These are phyloP conservation scores for Neurospora sp. DNA, from an alignment of 495 filamentous ascomycete genomes.

Conservation along the genomic window DNA sequence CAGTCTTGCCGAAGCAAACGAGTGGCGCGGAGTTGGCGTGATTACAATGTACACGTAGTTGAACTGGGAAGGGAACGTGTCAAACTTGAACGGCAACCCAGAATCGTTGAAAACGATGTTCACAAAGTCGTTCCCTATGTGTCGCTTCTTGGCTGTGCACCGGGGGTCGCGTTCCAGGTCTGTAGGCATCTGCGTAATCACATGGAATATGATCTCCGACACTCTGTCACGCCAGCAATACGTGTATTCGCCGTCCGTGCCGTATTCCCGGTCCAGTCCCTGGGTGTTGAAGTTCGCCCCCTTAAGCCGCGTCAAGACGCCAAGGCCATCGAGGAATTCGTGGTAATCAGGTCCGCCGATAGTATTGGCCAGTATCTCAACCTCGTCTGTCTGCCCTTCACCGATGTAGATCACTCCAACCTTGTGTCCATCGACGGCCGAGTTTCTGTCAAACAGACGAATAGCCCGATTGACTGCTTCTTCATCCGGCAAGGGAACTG, in stretches of 20 bases:
- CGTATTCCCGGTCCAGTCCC: conserved; percentile 66
- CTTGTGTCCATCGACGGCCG: conserved; percentile 91
- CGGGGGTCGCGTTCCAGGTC: conserved; percentile 62
- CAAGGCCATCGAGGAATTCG: conserved; percentile 69
- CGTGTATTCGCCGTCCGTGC: conserved; percentile 74
- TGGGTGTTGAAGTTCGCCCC: conserved; percentile 86
- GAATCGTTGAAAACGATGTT: conserved; percentile 98
- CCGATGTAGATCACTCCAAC: conserved; percentile 90
- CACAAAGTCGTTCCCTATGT: conserved; percentile 96
- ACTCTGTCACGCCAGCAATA: conserved; percentile 92
- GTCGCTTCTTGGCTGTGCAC: conserved; percentile 79
- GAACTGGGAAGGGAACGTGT: conserved; percentile 88
- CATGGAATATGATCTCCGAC: conserved; percentile 91
- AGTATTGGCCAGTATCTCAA: conserved; percentile 75
- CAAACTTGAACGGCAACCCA: conserved; percentile 73
- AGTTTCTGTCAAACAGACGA: conserved; percentile 70
- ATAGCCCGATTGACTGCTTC: conserved; percentile 70
- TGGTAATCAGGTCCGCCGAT: conserved; percentile 78
- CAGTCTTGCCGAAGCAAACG: conserved; percentile 45
- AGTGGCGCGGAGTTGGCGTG: conserved; percentile 64
- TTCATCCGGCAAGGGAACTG: conserved; percentile 74
- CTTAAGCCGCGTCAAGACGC: conserved; percentile 67
- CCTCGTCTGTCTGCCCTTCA: conserved; percentile 68
- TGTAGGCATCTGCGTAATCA: conserved; percentile 94
- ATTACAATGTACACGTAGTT: conserved; percentile 96